A percentile compares a stretch with the other conserved stretches of the same genome.
Conservation (phyloP, 139 green algal genomes). For the Yamagishiella unicocca region DNA sequence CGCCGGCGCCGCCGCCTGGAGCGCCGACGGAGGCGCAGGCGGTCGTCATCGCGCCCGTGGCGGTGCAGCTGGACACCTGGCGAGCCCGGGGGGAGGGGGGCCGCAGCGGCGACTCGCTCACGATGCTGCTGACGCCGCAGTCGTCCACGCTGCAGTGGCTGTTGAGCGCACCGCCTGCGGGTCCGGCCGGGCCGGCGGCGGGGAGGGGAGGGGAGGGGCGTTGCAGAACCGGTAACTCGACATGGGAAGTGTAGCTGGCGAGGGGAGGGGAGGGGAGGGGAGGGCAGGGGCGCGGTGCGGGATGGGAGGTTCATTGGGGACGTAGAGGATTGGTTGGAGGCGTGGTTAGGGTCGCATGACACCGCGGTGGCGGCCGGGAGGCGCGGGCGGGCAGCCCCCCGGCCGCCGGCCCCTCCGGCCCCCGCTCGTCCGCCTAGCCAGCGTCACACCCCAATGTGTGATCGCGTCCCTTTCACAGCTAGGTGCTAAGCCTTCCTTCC, state of each 20-base stretch:
- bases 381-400: too few species aligned
- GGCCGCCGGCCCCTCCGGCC: too few species aligned
- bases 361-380: too few species aligned
- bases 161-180: not conserved
- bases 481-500: too few species aligned
- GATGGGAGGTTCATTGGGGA: too few species aligned
- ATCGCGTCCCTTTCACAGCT: too few species aligned
- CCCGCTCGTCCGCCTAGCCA: too few species aligned
- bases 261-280: not conserved
- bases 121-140: not conserved
- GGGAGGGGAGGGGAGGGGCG: not conserved
- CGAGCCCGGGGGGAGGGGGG: not conserved
- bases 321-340: too few species aligned
- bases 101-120: not conserved
- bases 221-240: too few species aligned
- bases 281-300: not conserved
- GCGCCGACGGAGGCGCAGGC: not conserved
- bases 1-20: not conserved
- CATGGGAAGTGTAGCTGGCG: not conserved
- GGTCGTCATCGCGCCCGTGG: not conserved
- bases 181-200: too few species aligned
- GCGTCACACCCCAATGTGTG: too few species aligned
- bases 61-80: not conserved
- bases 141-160: conserved; percentile 3
- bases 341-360: too few species aligned